Conservation (phyloP, 208 protist species). For the Trypanosoma caninum region DNA sequence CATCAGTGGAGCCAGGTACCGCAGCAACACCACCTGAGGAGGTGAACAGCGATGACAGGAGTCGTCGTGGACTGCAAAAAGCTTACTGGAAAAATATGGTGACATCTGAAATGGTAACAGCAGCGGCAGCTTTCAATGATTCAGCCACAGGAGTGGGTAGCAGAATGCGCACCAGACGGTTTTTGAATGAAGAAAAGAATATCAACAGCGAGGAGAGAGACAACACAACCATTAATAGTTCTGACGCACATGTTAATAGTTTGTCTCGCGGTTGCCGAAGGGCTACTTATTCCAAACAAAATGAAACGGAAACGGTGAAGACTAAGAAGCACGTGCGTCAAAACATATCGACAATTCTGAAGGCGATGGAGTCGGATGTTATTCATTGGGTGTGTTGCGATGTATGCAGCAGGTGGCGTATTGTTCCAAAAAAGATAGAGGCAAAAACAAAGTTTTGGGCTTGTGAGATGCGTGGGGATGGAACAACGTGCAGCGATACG, state of each 20-base stretch:
- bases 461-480: slow-evolving; percentile 63
- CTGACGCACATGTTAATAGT: too few relatives aligned
- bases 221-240: neutral
- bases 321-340: too few relatives aligned
- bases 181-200: neutral
- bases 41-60: too few relatives aligned
- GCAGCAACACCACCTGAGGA: too few relatives aligned
- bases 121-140: neutral
- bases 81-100: too few relatives aligned
- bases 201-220: neutral
- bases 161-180: slow-evolving; percentile 1
- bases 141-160: neutral
- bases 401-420: slow-evolving; percentile 75
- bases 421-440: slow-evolving; percentile 50
- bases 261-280: too few relatives aligned
- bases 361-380: too few relatives aligned
- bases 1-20: too few relatives aligned
- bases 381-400: slow-evolving; percentile 87
- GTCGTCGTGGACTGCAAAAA: too few relatives aligned
- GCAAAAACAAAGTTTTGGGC: slow-evolving; percentile 42
- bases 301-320: slow-evolving; percentile 25
- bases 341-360: too few relatives aligned
- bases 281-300: neutral
- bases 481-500: slow-evolving; percentile 58
- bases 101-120: neutral